phyloP scores from a whole-genome alignment of 1,284 basidiomycete genomes.

The Leccinum fallax region DNA sequence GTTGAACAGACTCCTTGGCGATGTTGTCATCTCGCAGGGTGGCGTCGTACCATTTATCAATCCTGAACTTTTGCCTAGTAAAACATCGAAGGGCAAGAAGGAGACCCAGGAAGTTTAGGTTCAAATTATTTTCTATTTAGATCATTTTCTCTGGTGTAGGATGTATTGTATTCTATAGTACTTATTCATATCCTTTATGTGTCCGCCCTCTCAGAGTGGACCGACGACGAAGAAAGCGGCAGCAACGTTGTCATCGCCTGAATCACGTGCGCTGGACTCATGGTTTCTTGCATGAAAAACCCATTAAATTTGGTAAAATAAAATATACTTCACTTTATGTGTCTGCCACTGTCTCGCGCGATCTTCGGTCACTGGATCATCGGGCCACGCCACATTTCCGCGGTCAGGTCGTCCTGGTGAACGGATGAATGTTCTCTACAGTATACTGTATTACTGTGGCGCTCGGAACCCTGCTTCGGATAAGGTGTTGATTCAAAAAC shows the following conservation, averaged over 20 bases:
- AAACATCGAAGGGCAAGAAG: conserved; percentile 43
- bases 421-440: not conserved
- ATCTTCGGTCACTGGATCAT: not conserved
- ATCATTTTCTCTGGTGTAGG: conserved; percentile 25
- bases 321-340: no score
- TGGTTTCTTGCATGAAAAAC: no score
- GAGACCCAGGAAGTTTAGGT: conserved; percentile 36
- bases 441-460: no score
- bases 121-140: conserved; percentile 19
- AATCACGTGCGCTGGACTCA: no score
- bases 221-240: no score
- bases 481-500: not conserved
- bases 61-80: conserved; percentile 51
- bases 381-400: not conserved
- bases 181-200: conserved; percentile 27
- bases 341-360: no score
- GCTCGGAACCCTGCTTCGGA: not conserved
- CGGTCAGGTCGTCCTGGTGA: not conserved
- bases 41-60: conserved; percentile 76
- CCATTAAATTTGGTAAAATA: no score
- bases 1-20: conserved; percentile 72
- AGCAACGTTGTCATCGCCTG: no score
- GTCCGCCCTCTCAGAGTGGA: not conserved
- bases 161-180: conserved; percentile 36
- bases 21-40: conserved; percentile 88